These are phyloP conservation scores for Dactylellina drechsleri DNA, from an alignment of 2,329 filamentous ascomycete species.

Conservation along the genomic window DNA sequence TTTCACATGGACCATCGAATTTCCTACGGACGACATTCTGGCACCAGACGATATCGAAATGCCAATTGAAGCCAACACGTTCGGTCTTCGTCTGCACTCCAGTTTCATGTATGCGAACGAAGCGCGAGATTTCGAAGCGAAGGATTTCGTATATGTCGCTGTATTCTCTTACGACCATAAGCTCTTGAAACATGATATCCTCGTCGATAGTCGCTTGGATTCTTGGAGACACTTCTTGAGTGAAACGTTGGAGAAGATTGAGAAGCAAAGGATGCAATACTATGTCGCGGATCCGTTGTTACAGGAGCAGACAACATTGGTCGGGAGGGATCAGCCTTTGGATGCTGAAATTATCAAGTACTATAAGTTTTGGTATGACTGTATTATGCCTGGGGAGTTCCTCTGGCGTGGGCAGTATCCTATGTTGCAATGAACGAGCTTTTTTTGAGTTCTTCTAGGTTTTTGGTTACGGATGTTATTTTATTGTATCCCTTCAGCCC, in stretches of 20 bases:
- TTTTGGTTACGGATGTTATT: too few species aligned
- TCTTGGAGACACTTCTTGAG: conserved; percentile 22
- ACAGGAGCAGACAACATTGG: conserved; percentile 8
- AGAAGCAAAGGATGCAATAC: neutral
- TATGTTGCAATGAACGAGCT: conserved; percentile 6
- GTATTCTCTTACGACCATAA: neutral
- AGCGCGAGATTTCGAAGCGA: neutral
- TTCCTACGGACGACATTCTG: conserved; percentile 1
- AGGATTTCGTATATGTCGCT: neutral
- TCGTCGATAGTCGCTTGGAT: conserved; percentile 10
- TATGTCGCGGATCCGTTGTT: conserved; percentile 23
- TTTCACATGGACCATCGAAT: conserved; percentile 27
- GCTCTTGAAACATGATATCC: neutral
- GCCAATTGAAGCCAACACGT: conserved; percentile 8
- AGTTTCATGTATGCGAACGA: conserved; percentile 1
- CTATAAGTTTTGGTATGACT: conserved; percentile 33
- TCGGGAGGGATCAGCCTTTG: conserved; percentile 1
- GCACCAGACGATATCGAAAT: neutral
- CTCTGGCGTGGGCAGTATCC: conserved; percentile 26
- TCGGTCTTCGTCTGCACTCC: conserved; percentile 4
- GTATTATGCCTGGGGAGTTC: conserved; percentile 20
- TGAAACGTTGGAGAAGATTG: neutral
- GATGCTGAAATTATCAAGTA: conserved; percentile 23
- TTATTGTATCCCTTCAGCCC: too few species aligned
- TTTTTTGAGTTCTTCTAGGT: too few species aligned